Evolutionary conservation across 139 green algal genomes (phyloP).

Genomic region (Yamagishiella unicocca): DNA sequence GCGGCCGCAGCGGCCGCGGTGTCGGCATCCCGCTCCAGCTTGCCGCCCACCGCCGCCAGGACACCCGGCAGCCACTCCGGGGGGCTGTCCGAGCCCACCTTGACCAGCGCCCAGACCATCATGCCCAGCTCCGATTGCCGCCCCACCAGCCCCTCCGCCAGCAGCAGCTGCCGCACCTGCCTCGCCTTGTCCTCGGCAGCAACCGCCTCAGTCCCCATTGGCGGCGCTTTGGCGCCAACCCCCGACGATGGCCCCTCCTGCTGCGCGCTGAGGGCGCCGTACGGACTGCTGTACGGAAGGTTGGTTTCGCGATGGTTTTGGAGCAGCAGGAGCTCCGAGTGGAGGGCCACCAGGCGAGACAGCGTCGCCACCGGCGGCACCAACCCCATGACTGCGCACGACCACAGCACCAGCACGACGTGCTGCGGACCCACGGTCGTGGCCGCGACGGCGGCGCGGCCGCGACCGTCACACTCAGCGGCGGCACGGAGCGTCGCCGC

Average conservation of each 20-base stretch:
- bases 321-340: not conserved
- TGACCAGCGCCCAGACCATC: slow-evolving; percentile 17
- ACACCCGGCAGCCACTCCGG: not conserved
- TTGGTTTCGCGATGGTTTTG: too few relatives aligned
- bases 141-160: not conserved
- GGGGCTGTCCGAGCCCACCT: not conserved
- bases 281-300: too few relatives aligned
- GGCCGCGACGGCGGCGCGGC: not conserved
- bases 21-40: not conserved
- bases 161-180: not conserved
- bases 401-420: slow-evolving; percentile 31
- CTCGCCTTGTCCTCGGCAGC: too few relatives aligned
- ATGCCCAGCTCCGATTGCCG: slow-evolving; percentile 30
- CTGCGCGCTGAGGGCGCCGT: too few relatives aligned
- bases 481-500: not conserved
- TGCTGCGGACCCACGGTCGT: not conserved
- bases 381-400: not conserved
- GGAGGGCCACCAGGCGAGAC: not conserved
- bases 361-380: not conserved
- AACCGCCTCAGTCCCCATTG: too few relatives aligned
- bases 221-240: too few relatives aligned
- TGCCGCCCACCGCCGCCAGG: not conserved
- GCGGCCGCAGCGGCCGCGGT: not conserved
- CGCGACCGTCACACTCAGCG: not conserved
- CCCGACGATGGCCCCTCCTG: too few relatives aligned